These are phyloP conservation scores for Irpex sp. DNA, from an alignment of 1,284 basidiomycete genomes.

Conservation along the genomic window DNA sequence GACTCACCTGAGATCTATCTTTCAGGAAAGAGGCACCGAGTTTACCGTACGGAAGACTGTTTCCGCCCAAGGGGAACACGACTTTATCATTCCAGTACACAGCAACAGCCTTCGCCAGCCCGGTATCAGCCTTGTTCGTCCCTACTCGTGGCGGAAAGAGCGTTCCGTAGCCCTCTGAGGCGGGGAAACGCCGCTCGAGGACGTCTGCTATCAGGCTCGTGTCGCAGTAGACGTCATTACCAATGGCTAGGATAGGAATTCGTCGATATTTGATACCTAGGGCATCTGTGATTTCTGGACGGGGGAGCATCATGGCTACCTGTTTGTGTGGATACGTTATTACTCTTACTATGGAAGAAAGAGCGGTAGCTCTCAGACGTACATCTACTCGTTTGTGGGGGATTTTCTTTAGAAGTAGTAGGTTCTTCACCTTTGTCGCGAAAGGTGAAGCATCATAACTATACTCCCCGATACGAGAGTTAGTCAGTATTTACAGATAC, in stretches of 20 bases:
- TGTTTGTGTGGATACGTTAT: constrained; percentile 17
- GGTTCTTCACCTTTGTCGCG: constrained; percentile 48
- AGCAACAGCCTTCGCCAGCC: constrained; percentile 42
- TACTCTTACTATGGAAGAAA: not conserved
- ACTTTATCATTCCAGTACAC: constrained; percentile 41
- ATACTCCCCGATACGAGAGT: not conserved
- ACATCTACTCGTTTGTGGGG: constrained; percentile 46
- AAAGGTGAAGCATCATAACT: constrained; percentile 54
- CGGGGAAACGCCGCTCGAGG: constrained; percentile 48
- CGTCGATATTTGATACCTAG: constrained; percentile 51
- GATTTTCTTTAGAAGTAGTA: constrained; percentile 46
- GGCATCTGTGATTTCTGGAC: constrained; percentile 47
- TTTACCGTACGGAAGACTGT: constrained; percentile 43
- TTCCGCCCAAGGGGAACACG: constrained; percentile 38
- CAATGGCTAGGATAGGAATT: constrained; percentile 55
- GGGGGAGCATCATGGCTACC: constrained; percentile 48
- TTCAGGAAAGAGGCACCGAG: constrained; percentile 45
- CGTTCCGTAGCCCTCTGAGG: constrained; percentile 41
- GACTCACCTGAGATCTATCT: constrained; percentile 41
- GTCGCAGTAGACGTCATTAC: constrained; percentile 54
- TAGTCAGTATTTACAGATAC: too few relatives aligned
- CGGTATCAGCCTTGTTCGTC: constrained; percentile 37
- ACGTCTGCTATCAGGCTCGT: constrained; percentile 44
- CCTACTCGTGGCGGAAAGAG: constrained; percentile 44
- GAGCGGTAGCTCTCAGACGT: constrained; percentile 4